A percentile compares a stretch with the other conserved stretches of the same genome.
These are phyloP conservation scores for Gymnopilus junonius DNA, from an alignment of 768 basidiomycete genomes.

Conservation along the genomic window DNA sequence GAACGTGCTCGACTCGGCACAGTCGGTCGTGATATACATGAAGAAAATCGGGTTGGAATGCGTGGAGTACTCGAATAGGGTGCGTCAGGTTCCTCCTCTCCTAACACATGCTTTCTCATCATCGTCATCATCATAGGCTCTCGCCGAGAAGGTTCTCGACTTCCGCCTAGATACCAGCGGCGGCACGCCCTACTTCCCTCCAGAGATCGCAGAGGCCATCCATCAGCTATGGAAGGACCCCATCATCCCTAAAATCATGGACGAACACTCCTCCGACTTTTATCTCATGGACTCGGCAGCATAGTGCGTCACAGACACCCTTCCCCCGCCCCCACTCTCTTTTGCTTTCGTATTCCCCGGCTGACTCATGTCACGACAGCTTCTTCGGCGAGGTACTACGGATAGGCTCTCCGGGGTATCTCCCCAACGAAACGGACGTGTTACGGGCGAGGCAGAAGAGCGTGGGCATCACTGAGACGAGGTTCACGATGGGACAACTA, in stretches of 20 bases:
- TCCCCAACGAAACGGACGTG: constrained; percentile 87
- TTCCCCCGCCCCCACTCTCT: neutral
- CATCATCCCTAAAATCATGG: constrained; percentile 57
- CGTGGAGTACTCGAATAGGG: constrained; percentile 65
- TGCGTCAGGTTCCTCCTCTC: constrained; percentile 29
- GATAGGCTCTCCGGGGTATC: constrained; percentile 80
- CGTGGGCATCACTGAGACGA: constrained; percentile 89
- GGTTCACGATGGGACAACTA: constrained; percentile 71
- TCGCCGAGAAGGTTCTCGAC: constrained; percentile 67
- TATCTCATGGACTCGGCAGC: constrained; percentile 95
- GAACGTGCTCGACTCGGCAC: constrained; percentile 88
- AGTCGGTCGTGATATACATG: constrained; percentile 85
- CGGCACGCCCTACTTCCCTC: constrained; percentile 40
- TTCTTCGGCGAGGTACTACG: constrained; percentile 88
- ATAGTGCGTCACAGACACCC: constrained; percentile 85
- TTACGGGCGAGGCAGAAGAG: constrained; percentile 88
- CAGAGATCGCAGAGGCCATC: constrained; percentile 73
- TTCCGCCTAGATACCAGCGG: constrained; percentile 53
- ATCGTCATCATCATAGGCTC: constrained; percentile 17
- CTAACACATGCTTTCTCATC: too few relatives aligned
- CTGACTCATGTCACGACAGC: constrained; percentile 45
- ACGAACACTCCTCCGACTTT: constrained; percentile 72
- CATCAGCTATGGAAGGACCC: constrained; percentile 73
- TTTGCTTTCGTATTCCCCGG: too few relatives aligned
- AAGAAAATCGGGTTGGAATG: constrained; percentile 85